Percentiles rank a stretch among this genome's conserved stretches.
Conservation (phyloP, 306 rosid species). For the Chamaecrista fasciculata region DNA sequence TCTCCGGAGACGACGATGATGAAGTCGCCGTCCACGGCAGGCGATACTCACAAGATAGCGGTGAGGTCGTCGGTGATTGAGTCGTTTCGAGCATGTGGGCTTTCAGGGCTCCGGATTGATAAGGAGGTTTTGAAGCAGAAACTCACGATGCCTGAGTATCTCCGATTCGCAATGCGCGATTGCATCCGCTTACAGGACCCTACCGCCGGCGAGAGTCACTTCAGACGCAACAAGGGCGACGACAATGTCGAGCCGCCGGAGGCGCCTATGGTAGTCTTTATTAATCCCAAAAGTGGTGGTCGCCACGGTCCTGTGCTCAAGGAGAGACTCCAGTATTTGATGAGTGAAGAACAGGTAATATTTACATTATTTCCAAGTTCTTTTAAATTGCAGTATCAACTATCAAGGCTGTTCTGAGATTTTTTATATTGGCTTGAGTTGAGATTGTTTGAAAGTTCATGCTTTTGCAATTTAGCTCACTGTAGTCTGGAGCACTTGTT, state of each 20-base stretch:
- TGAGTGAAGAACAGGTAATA: constrained; percentile 84
- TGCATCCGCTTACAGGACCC: constrained; percentile 54
- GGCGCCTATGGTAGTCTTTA: constrained; percentile 71
- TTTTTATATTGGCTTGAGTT: neutral
- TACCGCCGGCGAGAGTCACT: constrained; percentile 43
- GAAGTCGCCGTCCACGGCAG: constrained; percentile 44
- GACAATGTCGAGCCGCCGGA: constrained; percentile 36
- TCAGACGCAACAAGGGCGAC: neutral
- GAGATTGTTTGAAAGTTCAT: neutral
- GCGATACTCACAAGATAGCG: constrained; percentile 38
- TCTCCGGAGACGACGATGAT: constrained; percentile 20
- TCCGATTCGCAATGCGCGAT: constrained; percentile 78
- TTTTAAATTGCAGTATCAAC: neutral
- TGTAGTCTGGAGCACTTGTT: neutral
- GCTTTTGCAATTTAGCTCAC: neutral
- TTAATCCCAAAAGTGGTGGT: constrained; percentile 81
- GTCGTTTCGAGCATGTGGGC: constrained; percentile 59
- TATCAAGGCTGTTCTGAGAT: neutral
- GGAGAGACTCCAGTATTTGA: constrained; percentile 69
- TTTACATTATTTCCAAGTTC: neutral
- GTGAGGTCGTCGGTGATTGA: constrained; percentile 55
- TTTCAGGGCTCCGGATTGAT: constrained; percentile 48
- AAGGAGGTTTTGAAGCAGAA: constrained; percentile 57
- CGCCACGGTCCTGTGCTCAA: constrained; percentile 75
- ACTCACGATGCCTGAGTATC: constrained; percentile 67